Base-by-base conservation (phyloP, 2,329 filamentous ascomycete genomes). In the Herpotrichia juniperi region DNA sequence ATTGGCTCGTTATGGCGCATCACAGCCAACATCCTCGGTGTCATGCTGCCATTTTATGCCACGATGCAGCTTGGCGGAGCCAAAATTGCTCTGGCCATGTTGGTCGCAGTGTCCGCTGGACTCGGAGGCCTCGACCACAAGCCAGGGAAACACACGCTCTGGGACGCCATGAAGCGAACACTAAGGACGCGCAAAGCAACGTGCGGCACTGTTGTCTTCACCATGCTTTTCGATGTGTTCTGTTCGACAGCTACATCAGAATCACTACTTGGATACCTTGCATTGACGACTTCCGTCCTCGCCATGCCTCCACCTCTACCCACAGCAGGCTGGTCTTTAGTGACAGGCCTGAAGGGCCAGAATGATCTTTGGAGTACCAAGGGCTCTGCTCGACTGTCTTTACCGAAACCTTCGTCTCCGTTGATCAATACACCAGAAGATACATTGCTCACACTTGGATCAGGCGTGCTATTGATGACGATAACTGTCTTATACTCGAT, bases 1-100 rank as follows among this genome's bases (percentile, higher is more conserved):
- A 21, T 59, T 11, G 56, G 44, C 31, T 60, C 56, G 12, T 21
- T 62, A 11, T 32, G 43, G 31, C 62, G 62, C 39, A 65, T 72
- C 16, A 44, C 72, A 14, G 59, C 67, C 16, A 76, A 73, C 44
- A 61, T 74, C n/a, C 50, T 74, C 25, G 73, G 78, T 16, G 63
- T 82, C 19, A 68, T 76, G 2, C 61, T 86, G 25, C 84, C 84
- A 1, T 81, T 84, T 60, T 86, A 83, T 62, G 81, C 83, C 8
- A 68, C 80, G 0, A 74, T 83, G 56, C 78, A 83, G 50, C 66
- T 86, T 11, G 83, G 83, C 8, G 82, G 80, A 11, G 76, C 79
- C 50, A 73, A 80, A 47, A 79, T 80, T n/a, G 80, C 80, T 10
- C 68, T 84, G n/a, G 57, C 79, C 2, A 57, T 85, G 24, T 68